Evolutionary conservation across 441 rosid genomes (phyloP), one percentile per base, ranked within the genome.

Genomic region (Mallotus repandus): DNA sequence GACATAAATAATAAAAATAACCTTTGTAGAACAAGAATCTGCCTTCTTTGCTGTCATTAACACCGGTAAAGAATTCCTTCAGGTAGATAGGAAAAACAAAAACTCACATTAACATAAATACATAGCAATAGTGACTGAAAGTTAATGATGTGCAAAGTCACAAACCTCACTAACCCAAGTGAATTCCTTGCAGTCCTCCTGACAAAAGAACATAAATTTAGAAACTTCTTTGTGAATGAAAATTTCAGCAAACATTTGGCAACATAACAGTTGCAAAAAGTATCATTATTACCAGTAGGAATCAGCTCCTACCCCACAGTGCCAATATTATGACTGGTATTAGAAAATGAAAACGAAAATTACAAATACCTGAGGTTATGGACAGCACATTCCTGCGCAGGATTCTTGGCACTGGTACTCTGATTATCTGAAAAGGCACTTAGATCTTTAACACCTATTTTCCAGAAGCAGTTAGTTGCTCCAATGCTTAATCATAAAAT

Each of bases 11-110:
- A 46, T 56, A 59, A 64, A 49, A 66, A 70, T 3, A 82, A 84
- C 83, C 83, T 80, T 83, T 32, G 32, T 7, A 43, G 70, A 38
- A 72, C 75, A 81, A 72, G 78, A 65, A 74, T 78, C 76, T 65
- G 77, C 76, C 73, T 81, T 85, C 77, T 77, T 90, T 68, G 71
- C 74, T 85, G 82, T 80, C 83, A 70, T 86, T 35, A 77, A 70
- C 50, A 61, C 82, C 60, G 91, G 89, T 66, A 85, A 80, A 58
- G 95, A 88, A 77, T 81, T 89, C 93, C 98, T 94, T 77, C 83
- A 86, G 77, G 76, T 68, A 75, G 72, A 77, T 48, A 69, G 59
- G 57, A 75, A 74, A 61, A 67, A 66, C 74, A 67, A 64, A 76
- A 29, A 75, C 45, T 48, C 60, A 70, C 38, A 68, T 77, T 78